Evolutionary conservation across 164 flowering plant species (phyloP).

Genomic region (Berberis vulgaris): DNA sequence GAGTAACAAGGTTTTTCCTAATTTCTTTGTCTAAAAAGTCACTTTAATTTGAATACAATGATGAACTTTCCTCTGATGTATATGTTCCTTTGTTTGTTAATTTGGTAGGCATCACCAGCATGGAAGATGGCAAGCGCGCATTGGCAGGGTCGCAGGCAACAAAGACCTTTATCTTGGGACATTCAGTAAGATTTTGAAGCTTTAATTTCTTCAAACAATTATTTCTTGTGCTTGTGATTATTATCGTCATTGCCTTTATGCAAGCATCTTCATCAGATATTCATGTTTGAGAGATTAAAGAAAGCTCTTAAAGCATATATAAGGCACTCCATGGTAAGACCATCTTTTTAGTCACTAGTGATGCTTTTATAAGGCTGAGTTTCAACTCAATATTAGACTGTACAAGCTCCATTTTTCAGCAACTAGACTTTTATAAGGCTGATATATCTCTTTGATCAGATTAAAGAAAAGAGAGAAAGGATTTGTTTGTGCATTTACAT

Average conservation of each 20-base stretch:
- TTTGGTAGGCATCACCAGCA: constrained; percentile 74
- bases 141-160: constrained; percentile 89
- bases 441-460: neutral
- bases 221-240: neutral
- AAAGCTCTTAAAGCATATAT: neutral
- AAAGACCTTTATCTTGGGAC: constrained; percentile 92
- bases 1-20: constrained; percentile 71
- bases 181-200: constrained; percentile 43
- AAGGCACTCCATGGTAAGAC: neutral
- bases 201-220: constrained; percentile 4
- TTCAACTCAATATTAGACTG: too few species aligned
- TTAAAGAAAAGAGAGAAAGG: neutral
- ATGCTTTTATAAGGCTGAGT: neutral
- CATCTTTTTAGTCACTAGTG: neutral
- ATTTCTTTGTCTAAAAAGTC: too few species aligned
- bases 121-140: constrained; percentile 95
- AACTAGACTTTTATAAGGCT: neutral
- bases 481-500: too few species aligned
- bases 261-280: neutral
- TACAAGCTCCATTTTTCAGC: neutral
- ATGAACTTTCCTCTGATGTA: neutral
- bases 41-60: neutral
- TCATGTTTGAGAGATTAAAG: neutral
- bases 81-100: constrained; percentile 1
- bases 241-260: neutral